Base-by-base conservation (phyloP, 495 filamentous ascomycete genomes). In the Aspergillus leporis region DNA sequence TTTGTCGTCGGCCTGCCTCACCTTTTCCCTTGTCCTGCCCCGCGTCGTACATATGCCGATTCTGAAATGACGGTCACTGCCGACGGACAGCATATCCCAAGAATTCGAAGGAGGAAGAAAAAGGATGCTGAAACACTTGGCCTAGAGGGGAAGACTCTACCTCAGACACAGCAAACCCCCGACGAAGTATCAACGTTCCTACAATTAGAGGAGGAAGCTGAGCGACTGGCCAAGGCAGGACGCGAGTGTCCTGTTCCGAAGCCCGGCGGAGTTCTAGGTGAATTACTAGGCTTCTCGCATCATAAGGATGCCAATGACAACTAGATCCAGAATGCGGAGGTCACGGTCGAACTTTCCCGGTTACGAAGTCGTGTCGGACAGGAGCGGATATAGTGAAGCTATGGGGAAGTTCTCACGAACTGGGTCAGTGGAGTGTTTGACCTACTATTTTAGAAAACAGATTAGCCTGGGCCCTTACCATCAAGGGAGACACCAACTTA, bases 1-100 rank as follows among this genome's bases (percentile, higher is more conserved):
- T 81, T 96, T 62, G 91, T 97, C 57, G 94, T 98, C 59, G 90
- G 83, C 43, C 79, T 96, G 51, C 94, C 94, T 25, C 94, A 98
- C 67, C 66, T 95, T n/a, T 82, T 98, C 47, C 94, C 94, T 1
- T 98, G 94, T 72, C 94, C 94, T 5, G 88, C 90, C 51, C 89
- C 89, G n/a, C 82, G 88, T 59, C 78, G 85, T 40, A 84, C 86
- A 32, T 86, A 86, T 59, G 86, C 89, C 64, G 89, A 93, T 69
- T 87, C 81, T 38, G 84, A 87, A 31, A 81, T 82, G 64, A 72
- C 77, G 31, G 69, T 80, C 51, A 75, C 75, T 38, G 73, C 83
- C 47, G 79, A 77, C 41, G 76, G 76, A 34, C 78, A 78, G 65
- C 73, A 72, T 58, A 62, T 74, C 47, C 68, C 69, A 52, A 68